These are phyloP conservation scores for Hygrophorus pudorinus DNA, from an alignment of 768 basidiomycete genomes.

Conservation along the genomic window DNA sequence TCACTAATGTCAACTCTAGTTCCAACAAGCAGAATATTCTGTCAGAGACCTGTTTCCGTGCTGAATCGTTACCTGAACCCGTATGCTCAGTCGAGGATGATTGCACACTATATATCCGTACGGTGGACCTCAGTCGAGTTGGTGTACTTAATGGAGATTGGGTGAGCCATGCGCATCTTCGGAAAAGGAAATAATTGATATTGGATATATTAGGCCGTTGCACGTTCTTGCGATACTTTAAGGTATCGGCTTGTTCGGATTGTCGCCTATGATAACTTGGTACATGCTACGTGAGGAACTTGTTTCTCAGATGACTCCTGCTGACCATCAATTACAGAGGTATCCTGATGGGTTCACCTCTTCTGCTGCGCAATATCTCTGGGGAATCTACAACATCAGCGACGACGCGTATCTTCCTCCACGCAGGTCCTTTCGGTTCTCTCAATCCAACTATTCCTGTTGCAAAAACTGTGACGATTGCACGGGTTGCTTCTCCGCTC, in stretches of 20 bases:
- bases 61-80: slow-evolving; percentile 21
- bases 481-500: slow-evolving; percentile 70
- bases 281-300: slow-evolving; percentile 26
- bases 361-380: slow-evolving; percentile 45
- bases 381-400: slow-evolving; percentile 14
- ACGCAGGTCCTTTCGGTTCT: slow-evolving; percentile 52
- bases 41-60: slow-evolving; percentile 6
- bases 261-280: slow-evolving; percentile 37
- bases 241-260: slow-evolving; percentile 48
- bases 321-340: slow-evolving; percentile 22
- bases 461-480: slow-evolving; percentile 62
- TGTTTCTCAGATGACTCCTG: background rate
- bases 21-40: background rate
- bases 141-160: slow-evolving; percentile 71
- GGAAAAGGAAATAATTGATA: background rate
- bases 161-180: slow-evolving; percentile 32
- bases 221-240: slow-evolving; percentile 23
- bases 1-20: too few relatives aligned
- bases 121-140: slow-evolving; percentile 51
- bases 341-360: slow-evolving; percentile 32
- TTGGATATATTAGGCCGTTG: slow-evolving; percentile 36
- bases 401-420: slow-evolving; percentile 25
- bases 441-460: slow-evolving; percentile 51
- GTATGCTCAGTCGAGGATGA: slow-evolving; percentile 27
- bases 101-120: slow-evolving; percentile 53